Evolutionary conservation across 306 rosid genomes (phyloP), one percentile per base, ranked within the genome.

Genomic region (Begonia loranthoides): DNA sequence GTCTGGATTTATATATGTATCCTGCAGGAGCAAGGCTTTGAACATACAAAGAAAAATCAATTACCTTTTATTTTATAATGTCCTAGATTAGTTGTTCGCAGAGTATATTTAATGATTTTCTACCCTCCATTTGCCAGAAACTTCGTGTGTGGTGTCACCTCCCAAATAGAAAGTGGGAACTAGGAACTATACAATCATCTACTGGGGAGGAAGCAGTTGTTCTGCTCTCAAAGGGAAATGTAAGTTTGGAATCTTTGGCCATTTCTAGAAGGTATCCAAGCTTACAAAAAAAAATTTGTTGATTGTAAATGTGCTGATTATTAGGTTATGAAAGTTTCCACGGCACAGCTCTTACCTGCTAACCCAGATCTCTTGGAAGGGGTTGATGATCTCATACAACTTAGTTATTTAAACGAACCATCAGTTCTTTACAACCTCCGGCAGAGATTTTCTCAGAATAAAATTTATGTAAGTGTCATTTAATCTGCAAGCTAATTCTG

Each of bases 381-480:
- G 51, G 96, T 76, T 12, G 99, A 92, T 54, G 94, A 92, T 81
- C 99, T 92, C 64, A 67, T 64, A 53, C 94, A 80, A 68, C 96
- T 92, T 65, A 78, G 96, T 76, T 87, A 79, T 63, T 70, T 92
- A 69, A 92, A 92, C 22, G 99, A 92, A 57, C 94, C 99, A 17
- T 83, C 96, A 5, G 87, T 81, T 73, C 77, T 87, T 69, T 67
- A 75, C 77, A 92, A 79, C 76, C 88, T 92, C 51, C 74, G 48
- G 53, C 63, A 17, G 52, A 75, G 99, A 83, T 87, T 78, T 79
- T 69, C 87, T 55, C 84, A 66, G 64, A 93, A 92, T 57, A 52
- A 67, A 72, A 80, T 92, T 54, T 92, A 92, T 58, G 99, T 92
- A 71, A 64, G 93, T 74, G 38, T 59, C 50, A 61, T 24, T 50